These are phyloP conservation scores for Skeletonema costatum DNA, from an alignment of 108 stramenopile species.

Conservation along the genomic window DNA sequence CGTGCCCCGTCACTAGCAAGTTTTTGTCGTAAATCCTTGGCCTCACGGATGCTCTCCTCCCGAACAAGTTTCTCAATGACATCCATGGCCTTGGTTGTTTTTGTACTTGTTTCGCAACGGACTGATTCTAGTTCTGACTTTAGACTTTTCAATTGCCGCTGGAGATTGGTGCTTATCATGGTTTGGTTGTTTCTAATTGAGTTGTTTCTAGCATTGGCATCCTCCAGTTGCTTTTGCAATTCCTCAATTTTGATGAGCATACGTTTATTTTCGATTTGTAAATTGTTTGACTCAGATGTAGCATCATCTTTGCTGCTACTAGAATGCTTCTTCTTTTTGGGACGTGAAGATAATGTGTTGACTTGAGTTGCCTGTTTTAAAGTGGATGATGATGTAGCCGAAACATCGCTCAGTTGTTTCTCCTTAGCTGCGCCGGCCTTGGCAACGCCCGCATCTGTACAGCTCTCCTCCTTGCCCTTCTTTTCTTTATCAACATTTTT, in stretches of 20 bases:
- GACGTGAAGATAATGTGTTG: background rate
- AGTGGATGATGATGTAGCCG: background rate
- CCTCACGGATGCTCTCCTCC: conserved; percentile 55
- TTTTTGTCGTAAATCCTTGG: conserved; percentile 60
- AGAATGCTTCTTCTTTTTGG: background rate
- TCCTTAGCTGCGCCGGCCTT: background rate
- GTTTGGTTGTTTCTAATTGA: conserved; percentile 78
- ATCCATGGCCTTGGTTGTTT: background rate
- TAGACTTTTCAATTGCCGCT: conserved; percentile 37
- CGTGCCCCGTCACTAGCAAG: conserved; percentile 82
- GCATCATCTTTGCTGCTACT: background rate
- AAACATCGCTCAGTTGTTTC: background rate
- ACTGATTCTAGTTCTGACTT: conserved; percentile 20
- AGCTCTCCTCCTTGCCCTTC: background rate
- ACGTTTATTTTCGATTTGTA: background rate
- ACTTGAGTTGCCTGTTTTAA: conserved; percentile 4
- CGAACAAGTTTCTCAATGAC: conserved; percentile 69
- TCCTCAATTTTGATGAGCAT: background rate
- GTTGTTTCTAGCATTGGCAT: conserved; percentile 33
- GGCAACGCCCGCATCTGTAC: background rate
- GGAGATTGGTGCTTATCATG: conserved; percentile 65
- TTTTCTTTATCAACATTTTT: background rate
- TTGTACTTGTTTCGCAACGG: conserved; percentile 3
- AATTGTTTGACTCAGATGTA: background rate
- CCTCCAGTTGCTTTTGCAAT: conserved; percentile 29